Percentiles rank a stretch among this genome's conserved stretches.
phyloP scores from a whole-genome alignment of 768 basidiomycete species.

The Galerina sulciceps region DNA sequence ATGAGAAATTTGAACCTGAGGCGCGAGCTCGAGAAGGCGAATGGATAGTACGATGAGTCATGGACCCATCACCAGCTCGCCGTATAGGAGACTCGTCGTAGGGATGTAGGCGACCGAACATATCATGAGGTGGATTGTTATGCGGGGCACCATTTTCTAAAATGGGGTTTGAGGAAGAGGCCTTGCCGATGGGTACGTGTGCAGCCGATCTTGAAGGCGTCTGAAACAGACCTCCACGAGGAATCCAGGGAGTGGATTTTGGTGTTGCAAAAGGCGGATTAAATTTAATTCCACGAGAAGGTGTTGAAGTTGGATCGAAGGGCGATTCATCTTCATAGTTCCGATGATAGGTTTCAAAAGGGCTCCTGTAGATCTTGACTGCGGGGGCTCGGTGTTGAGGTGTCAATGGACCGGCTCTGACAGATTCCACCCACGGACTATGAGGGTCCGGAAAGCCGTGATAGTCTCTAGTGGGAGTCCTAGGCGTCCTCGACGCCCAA shows the following conservation, averaged over 20 bases:
- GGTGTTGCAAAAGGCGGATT: slow-evolving; percentile 62
- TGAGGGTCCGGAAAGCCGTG: slow-evolving; percentile 33
- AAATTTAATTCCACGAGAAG: slow-evolving; percentile 77
- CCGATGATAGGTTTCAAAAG: slow-evolving; percentile 31
- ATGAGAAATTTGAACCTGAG: slow-evolving; percentile 14
- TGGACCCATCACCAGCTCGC: slow-evolving; percentile 37
- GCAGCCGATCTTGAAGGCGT: slow-evolving; percentile 50
- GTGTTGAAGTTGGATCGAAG: slow-evolving; percentile 82
- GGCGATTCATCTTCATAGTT: slow-evolving; percentile 49
- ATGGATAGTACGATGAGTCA: slow-evolving; percentile 35
- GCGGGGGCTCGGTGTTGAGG: slow-evolving; percentile 47
- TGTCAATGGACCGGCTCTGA: slow-evolving; percentile 57
- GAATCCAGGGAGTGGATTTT: slow-evolving; percentile 56
- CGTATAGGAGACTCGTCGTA: slow-evolving; percentile 63
- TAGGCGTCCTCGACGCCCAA: slow-evolving; percentile 50
- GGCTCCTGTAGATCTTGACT: slow-evolving; percentile 43
- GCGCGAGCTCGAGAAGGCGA: slow-evolving; percentile 30
- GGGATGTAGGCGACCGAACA: slow-evolving; percentile 27
- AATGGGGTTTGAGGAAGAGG: slow-evolving; percentile 6
- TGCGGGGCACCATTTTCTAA: slow-evolving; percentile 21
- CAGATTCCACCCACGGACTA: slow-evolving; percentile 51
- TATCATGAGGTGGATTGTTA: slow-evolving; percentile 17
- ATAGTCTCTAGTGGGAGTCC: slow-evolving; percentile 46
- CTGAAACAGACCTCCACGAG: slow-evolving; percentile 50
- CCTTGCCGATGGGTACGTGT: slow-evolving; percentile 21